A percentile compares a stretch with the other conserved stretches of the same genome.
Conservation (phyloP, 208 protist species). For the Acanthamoeba healyi region DNA sequence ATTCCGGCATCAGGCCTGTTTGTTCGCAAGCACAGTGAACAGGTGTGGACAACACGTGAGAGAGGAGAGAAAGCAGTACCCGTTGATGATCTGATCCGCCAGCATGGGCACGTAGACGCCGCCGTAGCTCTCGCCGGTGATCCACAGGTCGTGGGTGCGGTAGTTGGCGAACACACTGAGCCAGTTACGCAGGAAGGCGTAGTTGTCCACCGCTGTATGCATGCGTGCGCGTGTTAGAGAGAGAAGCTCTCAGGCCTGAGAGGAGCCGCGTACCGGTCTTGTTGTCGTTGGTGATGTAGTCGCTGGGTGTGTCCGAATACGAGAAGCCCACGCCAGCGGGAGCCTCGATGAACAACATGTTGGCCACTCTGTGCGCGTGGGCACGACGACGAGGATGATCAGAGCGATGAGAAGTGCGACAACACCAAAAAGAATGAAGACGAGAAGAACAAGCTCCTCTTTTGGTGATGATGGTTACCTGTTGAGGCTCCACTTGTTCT, state of each 20-base stretch:
- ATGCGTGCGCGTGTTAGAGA: neutral
- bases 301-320: constrained; percentile 42
- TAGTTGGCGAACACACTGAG: constrained; percentile 79
- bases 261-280: constrained; percentile 26
- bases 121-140: constrained; percentile 85
- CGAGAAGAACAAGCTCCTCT: too few species aligned
- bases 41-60: too few species aligned
- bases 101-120: constrained; percentile 72
- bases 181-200: constrained; percentile 70
- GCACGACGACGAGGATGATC: neutral
- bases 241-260: neutral
- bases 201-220: constrained; percentile 77
- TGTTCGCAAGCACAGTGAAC: neutral
- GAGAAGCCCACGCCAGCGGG: constrained; percentile 86
- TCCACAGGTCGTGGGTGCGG: constrained; percentile 78
- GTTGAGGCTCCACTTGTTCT: constrained; percentile 74
- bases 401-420: neutral
- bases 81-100: constrained; percentile 55
- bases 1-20: neutral
- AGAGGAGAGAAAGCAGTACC: neutral
- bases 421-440: constrained; percentile 1
- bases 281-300: constrained; percentile 77
- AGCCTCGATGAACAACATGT: constrained; percentile 82
- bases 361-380: constrained; percentile 73
- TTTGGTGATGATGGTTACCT: too few species aligned